A percentile compares a stretch with the other conserved stretches of the same genome.
Conservation (phyloP, 192 early-diverging fungal species). For the Funneliformis geosporum region DNA sequence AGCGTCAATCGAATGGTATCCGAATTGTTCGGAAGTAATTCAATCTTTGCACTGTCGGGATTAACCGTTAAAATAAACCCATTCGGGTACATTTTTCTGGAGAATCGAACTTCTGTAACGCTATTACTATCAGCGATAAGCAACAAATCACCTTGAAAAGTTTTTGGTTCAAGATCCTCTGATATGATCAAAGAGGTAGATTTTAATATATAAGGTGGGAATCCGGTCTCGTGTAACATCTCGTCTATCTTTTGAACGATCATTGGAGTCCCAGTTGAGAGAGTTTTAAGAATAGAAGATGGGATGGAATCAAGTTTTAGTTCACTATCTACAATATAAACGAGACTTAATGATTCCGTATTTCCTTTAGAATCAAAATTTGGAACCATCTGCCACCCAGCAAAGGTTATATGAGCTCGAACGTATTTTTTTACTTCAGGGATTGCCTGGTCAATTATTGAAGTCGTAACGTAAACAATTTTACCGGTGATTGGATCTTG, state of each 20-base stretch:
- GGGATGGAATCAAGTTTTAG: constrained; percentile 49
- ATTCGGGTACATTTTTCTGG: constrained; percentile 43
- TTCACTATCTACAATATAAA: constrained; percentile 53
- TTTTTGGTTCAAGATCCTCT: constrained; percentile 45
- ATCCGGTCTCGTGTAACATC: constrained; percentile 48
- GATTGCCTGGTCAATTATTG: constrained; percentile 48
- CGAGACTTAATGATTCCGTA: constrained; percentile 42
- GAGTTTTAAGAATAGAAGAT: constrained; percentile 43
- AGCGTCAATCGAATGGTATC: background rate
- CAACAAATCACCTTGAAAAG: constrained; percentile 44
- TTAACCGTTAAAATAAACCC: constrained; percentile 49
- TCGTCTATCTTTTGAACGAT: constrained; percentile 47
- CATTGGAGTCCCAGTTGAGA: constrained; percentile 50
- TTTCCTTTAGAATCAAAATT: constrained; percentile 45
- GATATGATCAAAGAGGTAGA: constrained; percentile 48
- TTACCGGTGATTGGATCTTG: constrained; percentile 48
- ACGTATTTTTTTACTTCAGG: constrained; percentile 50
- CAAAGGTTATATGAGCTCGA: constrained; percentile 44
- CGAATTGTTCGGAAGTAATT: background rate
- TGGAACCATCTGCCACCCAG: constrained; percentile 54
- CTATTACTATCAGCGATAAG: constrained; percentile 42
- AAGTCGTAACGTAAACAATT: constrained; percentile 49
- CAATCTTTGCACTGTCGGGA: constrained; percentile 43
- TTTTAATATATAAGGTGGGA: constrained; percentile 55
- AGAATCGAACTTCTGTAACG: constrained; percentile 51